These are phyloP conservation scores for Cynara cardunculus DNA, from an alignment of 129 eudicot genomes.

Conservation along the genomic window DNA sequence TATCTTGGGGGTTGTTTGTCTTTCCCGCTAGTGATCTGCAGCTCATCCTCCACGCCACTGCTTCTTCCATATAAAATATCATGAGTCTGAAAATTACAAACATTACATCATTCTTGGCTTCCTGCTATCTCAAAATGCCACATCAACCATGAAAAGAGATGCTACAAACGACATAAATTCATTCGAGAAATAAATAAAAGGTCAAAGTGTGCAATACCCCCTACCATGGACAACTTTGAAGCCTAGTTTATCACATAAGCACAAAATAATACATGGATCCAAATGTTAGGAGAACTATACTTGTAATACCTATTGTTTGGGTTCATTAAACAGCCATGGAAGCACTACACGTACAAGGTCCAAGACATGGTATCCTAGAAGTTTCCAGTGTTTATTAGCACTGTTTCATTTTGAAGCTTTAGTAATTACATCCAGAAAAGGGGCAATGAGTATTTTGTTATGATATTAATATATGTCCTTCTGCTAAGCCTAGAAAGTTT, in stretches of 20 bases:
- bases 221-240: not conserved
- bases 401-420: too few relatives aligned
- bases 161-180: not conserved
- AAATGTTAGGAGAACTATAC: too few relatives aligned
- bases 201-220: not conserved
- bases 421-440: too few relatives aligned
- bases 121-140: not conserved
- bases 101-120: not conserved
- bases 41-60: slow-evolving; percentile 40
- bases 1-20: slow-evolving; percentile 25
- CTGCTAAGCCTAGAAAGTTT: too few relatives aligned
- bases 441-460: too few relatives aligned
- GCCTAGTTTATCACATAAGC: not conserved
- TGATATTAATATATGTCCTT: too few relatives aligned
- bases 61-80: slow-evolving; percentile 49
- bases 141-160: not conserved
- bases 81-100: slow-evolving; percentile 55
- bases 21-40: slow-evolving; percentile 20
- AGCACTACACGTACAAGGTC: too few relatives aligned
- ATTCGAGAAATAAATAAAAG: not conserved
- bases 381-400: too few relatives aligned
- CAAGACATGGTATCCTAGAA: too few relatives aligned
- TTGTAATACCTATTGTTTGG: too few relatives aligned
- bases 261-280: not conserved
- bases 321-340: too few relatives aligned